Evolutionary conservation across 805 yeast species (phyloP), one percentile per base, ranked within the genome.

Genomic region (Ogataea parapolymorpha): DNA sequence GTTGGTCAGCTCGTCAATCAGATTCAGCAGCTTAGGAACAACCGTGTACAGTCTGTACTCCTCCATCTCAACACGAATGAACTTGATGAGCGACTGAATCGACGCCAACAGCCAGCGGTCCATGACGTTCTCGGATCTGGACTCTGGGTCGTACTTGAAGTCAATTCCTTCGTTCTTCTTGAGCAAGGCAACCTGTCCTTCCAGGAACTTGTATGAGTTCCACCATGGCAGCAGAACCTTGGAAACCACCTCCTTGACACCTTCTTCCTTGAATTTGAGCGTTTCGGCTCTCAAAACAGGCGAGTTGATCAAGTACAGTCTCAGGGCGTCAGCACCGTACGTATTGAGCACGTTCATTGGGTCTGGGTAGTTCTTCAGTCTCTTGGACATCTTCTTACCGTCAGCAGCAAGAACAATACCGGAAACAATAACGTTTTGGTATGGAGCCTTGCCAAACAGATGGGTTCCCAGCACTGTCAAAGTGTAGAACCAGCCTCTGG

Each of bases 401-500:
- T 93, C 99, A 32, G 93, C 82, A 33, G 99, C 99, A 54, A 93
- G 76, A 32, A 93, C 96, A 61, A 93, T 86, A 74, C 99, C 99
- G 31, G 89, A 74, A 38, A 93, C 99, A 64, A 93, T 87, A 50
- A 90, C 96, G 65, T 93, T 93, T 67, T 91, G 72, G 75, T 85
- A 93, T 36, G 99, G 98, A 49, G 95, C 95, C 44, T 82, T 77
- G 58, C 85, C 82, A 71, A 93, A 93, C 56, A 93, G 71, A 57
- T 91, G 97, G 43, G 96, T 87, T 65, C 98, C 99, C 58, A 93
- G 75, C 17, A 93, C 96, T 33, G 95, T 83, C 65, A 93, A 75
- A 39, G 99, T 93, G 68, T 93, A 93, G 71, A 93, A 93, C 99
- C 99, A 93, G 63, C 99, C 99, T 79, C 99, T 87, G 45, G 99